These are phyloP conservation scores for Meyerozyma elateridarum DNA, from an alignment of 1,139 yeast genomes.

Conservation along the genomic window DNA sequence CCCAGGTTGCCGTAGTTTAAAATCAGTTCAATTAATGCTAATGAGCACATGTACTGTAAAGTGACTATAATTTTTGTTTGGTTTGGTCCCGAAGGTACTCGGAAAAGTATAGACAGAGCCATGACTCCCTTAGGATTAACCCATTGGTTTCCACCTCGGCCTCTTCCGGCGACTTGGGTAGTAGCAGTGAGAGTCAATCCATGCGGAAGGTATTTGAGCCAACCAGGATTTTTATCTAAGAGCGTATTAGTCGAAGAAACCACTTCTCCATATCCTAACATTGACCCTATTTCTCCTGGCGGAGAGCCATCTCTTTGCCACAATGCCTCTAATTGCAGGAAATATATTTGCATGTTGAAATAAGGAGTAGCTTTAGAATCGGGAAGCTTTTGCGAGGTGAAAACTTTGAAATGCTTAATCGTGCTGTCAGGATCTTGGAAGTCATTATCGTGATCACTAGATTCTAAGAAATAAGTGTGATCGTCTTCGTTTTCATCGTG, in stretches of 20 bases:
- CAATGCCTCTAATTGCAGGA: slow-evolving; percentile 35
- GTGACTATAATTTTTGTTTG: slow-evolving; percentile 53
- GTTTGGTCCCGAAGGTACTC: slow-evolving; percentile 47
- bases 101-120: slow-evolving; percentile 71
- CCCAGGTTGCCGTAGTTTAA: slow-evolving; percentile 48
- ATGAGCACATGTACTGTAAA: slow-evolving; percentile 77
- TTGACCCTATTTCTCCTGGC: slow-evolving; percentile 50
- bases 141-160: slow-evolving; percentile 95
- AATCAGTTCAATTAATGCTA: slow-evolving; percentile 81
- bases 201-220: slow-evolving; percentile 58
- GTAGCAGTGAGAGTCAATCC: slow-evolving; percentile 76
- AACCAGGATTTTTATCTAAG: slow-evolving; percentile 63
- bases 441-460: slow-evolving; percentile 18
- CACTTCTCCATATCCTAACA: slow-evolving; percentile 77
- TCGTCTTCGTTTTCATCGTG: slow-evolving; percentile 28
- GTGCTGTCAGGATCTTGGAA: slow-evolving; percentile 51
- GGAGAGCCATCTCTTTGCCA: slow-evolving; percentile 15
- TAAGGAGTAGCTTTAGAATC: slow-evolving; percentile 57
- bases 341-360: slow-evolving; percentile 62
- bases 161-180: slow-evolving; percentile 85
- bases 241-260: slow-evolving; percentile 82
- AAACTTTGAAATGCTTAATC: slow-evolving; percentile 47
- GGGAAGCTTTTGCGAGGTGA: slow-evolving; percentile 41
- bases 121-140: slow-evolving; percentile 89
- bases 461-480: slow-evolving; percentile 13